Percentiles rank a stretch among this genome's conserved stretches.
Evolutionary conservation across 1,139 yeast species (phyloP).

Genomic region (Torulaspora pretoriensis): DNA sequence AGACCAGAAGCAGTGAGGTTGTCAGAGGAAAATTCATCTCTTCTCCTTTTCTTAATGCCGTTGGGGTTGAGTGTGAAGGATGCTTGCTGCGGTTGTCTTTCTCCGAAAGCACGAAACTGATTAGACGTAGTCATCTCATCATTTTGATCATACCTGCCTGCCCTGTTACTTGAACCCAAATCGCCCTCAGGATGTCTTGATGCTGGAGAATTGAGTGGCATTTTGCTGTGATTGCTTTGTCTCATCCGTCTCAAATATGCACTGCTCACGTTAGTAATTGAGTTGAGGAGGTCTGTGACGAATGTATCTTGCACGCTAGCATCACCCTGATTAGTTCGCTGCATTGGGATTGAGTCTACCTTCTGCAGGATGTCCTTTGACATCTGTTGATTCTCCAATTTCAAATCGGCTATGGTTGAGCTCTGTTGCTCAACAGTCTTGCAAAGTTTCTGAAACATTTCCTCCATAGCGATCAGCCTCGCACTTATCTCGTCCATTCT

Average conservation of each 20-base stretch:
- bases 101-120: slow-evolving; percentile 5
- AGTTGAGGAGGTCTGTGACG: slow-evolving; percentile 29
- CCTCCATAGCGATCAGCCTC: slow-evolving; percentile 33
- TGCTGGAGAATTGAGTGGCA: background rate
- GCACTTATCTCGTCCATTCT: slow-evolving; percentile 34
- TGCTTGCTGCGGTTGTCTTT: slow-evolving; percentile 10
- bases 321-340: slow-evolving; percentile 4
- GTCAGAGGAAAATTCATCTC: slow-evolving; percentile 6
- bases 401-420: slow-evolving; percentile 15
- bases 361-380: slow-evolving; percentile 6
- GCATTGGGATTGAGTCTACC: slow-evolving; percentile 8
- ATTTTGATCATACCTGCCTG: slow-evolving; percentile 3
- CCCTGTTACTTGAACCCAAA: background rate
- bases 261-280: slow-evolving; percentile 31
- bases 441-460: slow-evolving; percentile 26
- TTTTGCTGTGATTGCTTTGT: background rate
- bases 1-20: slow-evolving; percentile 5
- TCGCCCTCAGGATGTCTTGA: background rate
- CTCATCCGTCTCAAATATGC: slow-evolving; percentile 23
- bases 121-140: slow-evolving; percentile 2
- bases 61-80: slow-evolving; percentile 32
- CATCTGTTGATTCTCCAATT: slow-evolving; percentile 13
- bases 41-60: slow-evolving; percentile 32
- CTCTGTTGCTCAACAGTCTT: slow-evolving; percentile 22
- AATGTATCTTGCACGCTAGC: slow-evolving; percentile 21